Base-by-base conservation (phyloP, 108 stramenopile species). In the Fragilariopsis cylindrus region DNA sequence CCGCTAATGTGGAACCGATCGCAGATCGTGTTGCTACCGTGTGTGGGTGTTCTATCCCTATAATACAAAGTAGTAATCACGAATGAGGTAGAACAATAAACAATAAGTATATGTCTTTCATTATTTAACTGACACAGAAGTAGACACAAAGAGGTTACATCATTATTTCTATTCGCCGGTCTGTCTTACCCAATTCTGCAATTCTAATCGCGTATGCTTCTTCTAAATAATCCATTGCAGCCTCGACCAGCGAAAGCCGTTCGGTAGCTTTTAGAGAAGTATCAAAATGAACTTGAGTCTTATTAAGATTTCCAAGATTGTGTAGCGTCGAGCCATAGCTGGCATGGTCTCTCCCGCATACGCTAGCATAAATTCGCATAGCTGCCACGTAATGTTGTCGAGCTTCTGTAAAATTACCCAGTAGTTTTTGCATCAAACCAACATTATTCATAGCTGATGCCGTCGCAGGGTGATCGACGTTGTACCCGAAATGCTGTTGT, bases 371-470 rank as follows among this genome's bases (percentile, higher is more conserved):
- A 49, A 89, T 77, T 47, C 82, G 68, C 70, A 91, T 69, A 42
- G 88, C 80, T 3, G 78, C 69, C 40, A 82, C 73, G 64, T 90
- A 95, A 16, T 84, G 79, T 65, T 81, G 65, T n/a, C 85, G 79
- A 6, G 91, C 82, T 43, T 83, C 83, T 7, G 66, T 80, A 66
- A 85, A 95, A 55, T 87, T 60, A 3, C 94, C 94, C 70, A 92
- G 58, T 18, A 77, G 62, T 75, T 95, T 95, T 67, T 86, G 81
- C 84, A 92, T 85, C 50, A 95, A 62, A 52, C 92, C 94, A 1
- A 91, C 73, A 72, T 95, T 92, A 49, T 91, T 91, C 73, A 90
- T 85, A 7, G 91, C 94, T 42, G 81, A 78, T 12, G 94, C 94
- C 52, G 92, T 91, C 43, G 90, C 94, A 4, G 94, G 94, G 77